These are phyloP conservation scores for Entomortierella parvispora DNA, from an alignment of 192 early-diverging fungal species.

Conservation along the genomic window DNA sequence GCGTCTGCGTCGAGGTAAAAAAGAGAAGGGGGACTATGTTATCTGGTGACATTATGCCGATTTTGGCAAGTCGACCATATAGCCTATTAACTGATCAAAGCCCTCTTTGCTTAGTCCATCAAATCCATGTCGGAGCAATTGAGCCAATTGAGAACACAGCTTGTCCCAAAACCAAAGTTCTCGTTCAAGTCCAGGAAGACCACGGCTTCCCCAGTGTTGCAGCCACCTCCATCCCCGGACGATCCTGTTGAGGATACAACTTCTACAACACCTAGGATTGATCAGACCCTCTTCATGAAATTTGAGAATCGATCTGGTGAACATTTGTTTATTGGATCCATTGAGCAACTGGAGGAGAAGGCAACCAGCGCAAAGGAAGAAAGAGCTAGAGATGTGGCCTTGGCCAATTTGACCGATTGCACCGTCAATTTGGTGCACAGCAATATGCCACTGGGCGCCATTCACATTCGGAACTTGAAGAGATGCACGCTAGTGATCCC, in stretches of 20 bases:
- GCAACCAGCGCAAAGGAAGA: background rate
- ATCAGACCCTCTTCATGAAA: slow-evolving; percentile 42
- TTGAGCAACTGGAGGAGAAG: slow-evolving; percentile 1
- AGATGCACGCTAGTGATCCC: slow-evolving; percentile 71
- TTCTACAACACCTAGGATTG: background rate
- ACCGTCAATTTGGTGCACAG: slow-evolving; percentile 70
- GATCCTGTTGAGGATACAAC: background rate
- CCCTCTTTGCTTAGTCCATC: slow-evolving; percentile 54
- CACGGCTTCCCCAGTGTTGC: no score
- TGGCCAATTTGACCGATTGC: slow-evolving; percentile 67
- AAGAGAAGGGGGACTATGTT: no score
- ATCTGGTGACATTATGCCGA: background rate
- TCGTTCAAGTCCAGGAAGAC: slow-evolving; percentile 70
- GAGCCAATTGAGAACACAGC: slow-evolving; percentile 42
- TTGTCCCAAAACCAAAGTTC: slow-evolving; percentile 71
- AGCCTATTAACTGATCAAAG: background rate
- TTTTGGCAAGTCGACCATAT: background rate
- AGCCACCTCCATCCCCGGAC: no score
- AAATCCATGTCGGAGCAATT: slow-evolving; percentile 54
- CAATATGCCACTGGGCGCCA: slow-evolving; percentile 67
- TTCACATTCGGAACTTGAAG: slow-evolving; percentile 80
- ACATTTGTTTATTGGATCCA: slow-evolving; percentile 46
- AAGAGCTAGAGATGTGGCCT: slow-evolving; percentile 63
- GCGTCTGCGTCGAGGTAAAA: slow-evolving; percentile 65
- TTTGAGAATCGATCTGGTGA: slow-evolving; percentile 45